Base-by-base conservation (phyloP, 306 rosid species). In the Rosa persica region DNA sequence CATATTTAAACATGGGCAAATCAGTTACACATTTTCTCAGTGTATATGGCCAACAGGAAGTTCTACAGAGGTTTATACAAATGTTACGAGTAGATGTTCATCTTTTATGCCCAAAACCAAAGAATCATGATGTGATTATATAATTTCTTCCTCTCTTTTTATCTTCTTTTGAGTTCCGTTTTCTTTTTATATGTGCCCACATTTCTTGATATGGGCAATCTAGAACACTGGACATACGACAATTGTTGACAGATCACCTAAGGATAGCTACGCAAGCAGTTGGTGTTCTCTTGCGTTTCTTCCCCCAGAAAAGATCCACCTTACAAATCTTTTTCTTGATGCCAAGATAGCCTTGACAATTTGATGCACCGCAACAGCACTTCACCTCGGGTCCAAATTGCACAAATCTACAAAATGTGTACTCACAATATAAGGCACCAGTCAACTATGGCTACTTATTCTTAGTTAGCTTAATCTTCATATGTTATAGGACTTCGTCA, bases 341-440 rank as follows among this genome's bases (percentile, higher is more conserved):
- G 69, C 98, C 98, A n/a, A 94, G 92, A 87, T 85, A 90, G 61
- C 98, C 93, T 81, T 88, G 96, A 79, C 98, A 94, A 72, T 89
- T 92, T 74, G 83, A 51, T 20, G 98, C 90, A 61, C 97, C 96
- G 68, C 97, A 92, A 30, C 80, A 86, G 77, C 97, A 94, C 78
- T 80, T 84, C 78, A 92, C 98, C 88, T 94, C 97, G 0, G 94
- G 89, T 83, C 98, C 98, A 75, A 94, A 94, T 87, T 94, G 96
- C 81, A 94, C 97, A 84, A 94, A 94, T 84, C 98, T 92, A 69
- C 79, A 80, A 77, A 69, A 17, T 51, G 20, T 8, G 20, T 12
- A 34, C 42, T 19, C 62, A 51, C 23, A 20, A 17, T 17, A 34
- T 34, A 10, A 51, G 47, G 62, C 12, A 72, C 47, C 55, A 51